phyloP scores from a whole-genome alignment of 2,329 filamentous ascomycete species.

The Phoma herbarum region DNA sequence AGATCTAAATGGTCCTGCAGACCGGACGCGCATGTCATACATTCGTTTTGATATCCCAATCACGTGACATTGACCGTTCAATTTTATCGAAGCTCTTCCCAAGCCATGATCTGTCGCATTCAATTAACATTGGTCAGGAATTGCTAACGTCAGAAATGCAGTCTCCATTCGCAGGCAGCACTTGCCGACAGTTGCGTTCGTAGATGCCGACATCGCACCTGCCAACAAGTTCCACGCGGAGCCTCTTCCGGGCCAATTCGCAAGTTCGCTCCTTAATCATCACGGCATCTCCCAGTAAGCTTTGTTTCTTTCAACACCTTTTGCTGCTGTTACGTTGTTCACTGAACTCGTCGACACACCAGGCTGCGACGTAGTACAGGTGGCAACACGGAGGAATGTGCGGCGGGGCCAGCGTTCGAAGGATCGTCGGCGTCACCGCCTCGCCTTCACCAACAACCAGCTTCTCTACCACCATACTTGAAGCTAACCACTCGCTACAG shows the following conservation, averaged over 20 bases:
- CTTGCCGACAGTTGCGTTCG: not conserved
- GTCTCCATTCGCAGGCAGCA: not conserved
- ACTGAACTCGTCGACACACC: not conserved
- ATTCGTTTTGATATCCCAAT: not conserved
- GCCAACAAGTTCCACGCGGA: slow-evolving; percentile 6
- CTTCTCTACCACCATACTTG: slow-evolving; percentile 2
- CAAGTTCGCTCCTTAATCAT: not conserved
- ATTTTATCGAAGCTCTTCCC: not conserved
- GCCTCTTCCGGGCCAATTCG: slow-evolving; percentile 5
- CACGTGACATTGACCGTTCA: not conserved
- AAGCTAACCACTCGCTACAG: slow-evolving; percentile 6
- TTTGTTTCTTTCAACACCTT: slow-evolving; percentile 1
- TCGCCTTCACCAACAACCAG: slow-evolving; percentile 7
- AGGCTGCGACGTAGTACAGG: slow-evolving; percentile 13
- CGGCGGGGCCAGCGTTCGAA: slow-evolving; percentile 9
- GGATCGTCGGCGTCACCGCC: slow-evolving; percentile 17
- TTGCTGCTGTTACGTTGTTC: not conserved
- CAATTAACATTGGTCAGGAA: not conserved
- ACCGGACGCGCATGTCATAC: too few relatives aligned
- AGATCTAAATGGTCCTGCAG: too few relatives aligned
- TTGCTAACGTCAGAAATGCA: not conserved
- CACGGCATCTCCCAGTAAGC: slow-evolving; percentile 11
- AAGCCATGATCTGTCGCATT: not conserved
- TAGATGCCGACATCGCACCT: not conserved
- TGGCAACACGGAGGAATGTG: slow-evolving; percentile 6